Base-by-base conservation (phyloP, 2,329 filamentous ascomycete species). In the Exophiala bonariae region DNA sequence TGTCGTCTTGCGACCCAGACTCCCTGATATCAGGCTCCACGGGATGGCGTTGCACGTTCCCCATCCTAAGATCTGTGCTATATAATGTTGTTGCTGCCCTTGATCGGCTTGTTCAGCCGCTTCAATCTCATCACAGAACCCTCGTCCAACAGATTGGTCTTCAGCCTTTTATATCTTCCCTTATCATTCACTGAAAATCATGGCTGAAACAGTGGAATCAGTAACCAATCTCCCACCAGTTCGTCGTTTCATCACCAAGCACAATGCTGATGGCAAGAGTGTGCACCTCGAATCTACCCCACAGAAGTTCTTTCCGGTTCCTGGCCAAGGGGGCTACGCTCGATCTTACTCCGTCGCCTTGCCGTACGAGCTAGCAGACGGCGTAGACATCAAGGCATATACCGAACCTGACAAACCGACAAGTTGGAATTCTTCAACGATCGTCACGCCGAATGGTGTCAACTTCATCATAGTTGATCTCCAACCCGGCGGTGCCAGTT, bases 401-500 rank as follows among this genome's bases (percentile, higher is more conserved):
- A 30, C 44, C 13, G 41, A 39, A 28, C 44, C 31, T 1, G 51
- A 52, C 16, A 44, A 35, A 14, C 34, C 37, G 4, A 45, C 43
- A 18, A 54, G 51, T 32, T 55, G 46, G 36, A 44, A 42, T 4
- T 18, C 42, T 14, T 33, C 49, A 11, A 39, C 44, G 10, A 55
- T 57, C 20, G 52, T 52, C 20, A 47, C 52, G 10, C 49, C 49
- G 3, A 33, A 20, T 18, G 49, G 51, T 16, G 43, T 41, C 11
- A 57, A 55, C 32, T 41, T 55, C 8, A 26, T 57, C 20, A 39
- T 57, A 10, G 46, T 55, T 16, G 54, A 55, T 44, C 18, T 55
- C 41, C 26, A 17, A 3, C 52, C 54, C 9, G 52, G 54, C 11
- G 52, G 34, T 11, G 34, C 8, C 11, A 50, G 34, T 33, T n/a